Evolutionary conservation across 2,329 filamentous ascomycete species (phyloP).

Genomic region (Phyllosticta citrichinensis): DNA sequence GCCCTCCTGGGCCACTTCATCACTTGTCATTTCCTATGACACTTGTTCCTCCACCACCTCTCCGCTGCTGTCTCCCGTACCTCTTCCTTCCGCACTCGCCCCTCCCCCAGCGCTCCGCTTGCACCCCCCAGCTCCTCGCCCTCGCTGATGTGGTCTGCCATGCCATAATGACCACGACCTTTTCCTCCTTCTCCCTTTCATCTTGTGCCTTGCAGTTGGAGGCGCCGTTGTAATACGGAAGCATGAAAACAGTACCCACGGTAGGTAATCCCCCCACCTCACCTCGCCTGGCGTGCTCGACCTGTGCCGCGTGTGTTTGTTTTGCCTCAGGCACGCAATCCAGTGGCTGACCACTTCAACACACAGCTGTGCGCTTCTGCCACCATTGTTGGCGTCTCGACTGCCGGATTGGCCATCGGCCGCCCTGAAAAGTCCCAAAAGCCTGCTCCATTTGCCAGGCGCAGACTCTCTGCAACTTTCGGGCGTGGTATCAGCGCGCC

Average conservation of each 20-base stretch:
- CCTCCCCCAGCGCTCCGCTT: slow-evolving; percentile 17
- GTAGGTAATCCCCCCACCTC: slow-evolving; percentile 17
- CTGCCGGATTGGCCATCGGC: slow-evolving; percentile 48
- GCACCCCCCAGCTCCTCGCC: slow-evolving; percentile 9
- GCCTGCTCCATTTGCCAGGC: neutral
- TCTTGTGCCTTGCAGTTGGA: slow-evolving; percentile 25
- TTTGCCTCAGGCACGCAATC: slow-evolving; percentile 14
- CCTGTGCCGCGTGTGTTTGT: neutral
- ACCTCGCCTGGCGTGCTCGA: neutral
- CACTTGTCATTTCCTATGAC: slow-evolving; percentile 11
- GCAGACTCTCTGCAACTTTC: neutral
- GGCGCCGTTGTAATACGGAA: slow-evolving; percentile 27
- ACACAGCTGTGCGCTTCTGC: slow-evolving; percentile 53
- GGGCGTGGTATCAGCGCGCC: neutral
- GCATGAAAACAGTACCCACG: slow-evolving; percentile 39
- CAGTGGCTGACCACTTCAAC: slow-evolving; percentile 28
- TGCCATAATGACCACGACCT: slow-evolving; percentile 31
- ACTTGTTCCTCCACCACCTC: slow-evolving; percentile 17
- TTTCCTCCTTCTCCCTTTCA: slow-evolving; percentile 24
- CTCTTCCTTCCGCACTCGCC: neutral
- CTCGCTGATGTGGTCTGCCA: slow-evolving; percentile 15
- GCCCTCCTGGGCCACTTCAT: slow-evolving; percentile 17
- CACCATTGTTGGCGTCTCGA: slow-evolving; percentile 49
- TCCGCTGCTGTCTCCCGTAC: neutral
- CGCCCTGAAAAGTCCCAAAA: slow-evolving; percentile 32